Base-by-base conservation (phyloP, 495 filamentous ascomycete genomes). In the Penicillium samsonianum region DNA sequence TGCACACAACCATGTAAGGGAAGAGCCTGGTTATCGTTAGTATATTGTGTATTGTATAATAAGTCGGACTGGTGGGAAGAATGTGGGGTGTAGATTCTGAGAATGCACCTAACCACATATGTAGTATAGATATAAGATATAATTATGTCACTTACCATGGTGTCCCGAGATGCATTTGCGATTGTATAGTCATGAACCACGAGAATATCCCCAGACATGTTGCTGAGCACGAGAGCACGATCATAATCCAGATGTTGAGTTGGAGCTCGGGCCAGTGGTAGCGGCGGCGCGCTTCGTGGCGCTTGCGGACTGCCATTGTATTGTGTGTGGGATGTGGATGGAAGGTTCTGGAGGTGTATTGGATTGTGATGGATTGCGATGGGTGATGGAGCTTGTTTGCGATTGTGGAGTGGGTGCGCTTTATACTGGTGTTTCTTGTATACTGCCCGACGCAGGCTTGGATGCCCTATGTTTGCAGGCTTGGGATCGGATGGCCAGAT, bases 241-340 rank as follows among this genome's bases (percentile, higher is more conserved):
- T 80, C 60, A 98, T 80, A 61, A 95, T 87, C 90, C 95, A 96
- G 62, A 97, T 75, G 70, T 96, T 96, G 52, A 99, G 83, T 70
- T 95, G 90, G 54, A 89, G 75, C 65, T 95, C 90, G 3, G 95
- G 95, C 94, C 94, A 99, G 80, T 87, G 87, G 80, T 96, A 97
- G 58, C 82, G 84, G 58, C 88, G 84, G 31, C 85, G 78, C 19
- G 54, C 46, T 38, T 58, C 55, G 17, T 48, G 69, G 55, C 67
- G 68, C 52, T 63, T 52, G 35, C 44, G 48, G 23, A 63, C 60
- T 12, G 67, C 58, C 68, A 73, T 68, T 53, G 28, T 6, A 17
- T 59, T 38, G 3, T 1, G 33, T 51, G n/a, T 19, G 5, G 43
- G 43, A 7, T 12, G 14, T 37, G 20, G 26, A 5, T 10, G 7